phyloP scores from a whole-genome alignment of 306 rosid species.

The Datisca glomerata region DNA sequence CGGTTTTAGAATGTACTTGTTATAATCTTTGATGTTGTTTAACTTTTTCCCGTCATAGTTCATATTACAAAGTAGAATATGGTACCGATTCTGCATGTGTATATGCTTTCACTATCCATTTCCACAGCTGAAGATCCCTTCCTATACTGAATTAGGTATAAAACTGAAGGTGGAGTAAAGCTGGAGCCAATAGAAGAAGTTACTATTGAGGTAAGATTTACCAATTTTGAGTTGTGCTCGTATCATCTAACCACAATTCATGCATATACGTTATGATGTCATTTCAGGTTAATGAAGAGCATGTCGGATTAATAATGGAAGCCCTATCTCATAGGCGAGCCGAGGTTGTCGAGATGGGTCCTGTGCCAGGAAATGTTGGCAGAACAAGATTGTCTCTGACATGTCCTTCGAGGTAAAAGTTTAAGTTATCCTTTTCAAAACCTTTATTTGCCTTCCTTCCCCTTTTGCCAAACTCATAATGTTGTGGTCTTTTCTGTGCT shows the following conservation, averaged over 20 bases:
- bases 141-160: conserved; percentile 55
- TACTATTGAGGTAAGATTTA: conserved; percentile 63
- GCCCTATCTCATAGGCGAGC: conserved; percentile 92
- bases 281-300: conserved; percentile 84
- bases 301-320: conserved; percentile 93
- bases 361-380: conserved; percentile 75
- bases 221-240: conserved; percentile 1
- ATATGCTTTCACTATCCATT: no score
- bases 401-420: conserved; percentile 81
- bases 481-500: conserved; percentile 1
- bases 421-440: background rate
- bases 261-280: conserved; percentile 6
- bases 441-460: background rate
- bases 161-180: conserved; percentile 55
- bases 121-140: conserved; percentile 3
- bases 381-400: conserved; percentile 79
- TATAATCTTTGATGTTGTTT: no score
- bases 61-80: no score
- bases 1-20: no score
- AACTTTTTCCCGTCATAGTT: no score
- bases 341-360: conserved; percentile 90
- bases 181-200: conserved; percentile 98
- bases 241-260: conserved; percentile 10
- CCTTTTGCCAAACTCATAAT: no score
- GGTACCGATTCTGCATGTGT: no score